Evolutionary conservation across 768 basidiomycete genomes (phyloP), one percentile per base, ranked within the genome.

Genomic region (Arthromyces matolae): DNA sequence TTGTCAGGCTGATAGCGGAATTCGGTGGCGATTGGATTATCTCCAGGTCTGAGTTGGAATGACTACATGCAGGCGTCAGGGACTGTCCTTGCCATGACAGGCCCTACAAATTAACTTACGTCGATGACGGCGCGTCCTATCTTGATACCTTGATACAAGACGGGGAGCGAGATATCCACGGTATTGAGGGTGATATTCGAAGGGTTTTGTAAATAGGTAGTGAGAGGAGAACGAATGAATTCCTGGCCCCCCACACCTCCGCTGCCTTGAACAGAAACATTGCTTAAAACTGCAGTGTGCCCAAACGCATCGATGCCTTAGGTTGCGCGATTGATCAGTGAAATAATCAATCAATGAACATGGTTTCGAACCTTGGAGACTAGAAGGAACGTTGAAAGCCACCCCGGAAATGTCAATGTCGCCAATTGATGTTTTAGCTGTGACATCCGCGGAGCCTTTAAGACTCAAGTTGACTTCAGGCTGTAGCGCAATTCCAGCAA

Each of bases 1-100:
- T 86, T 62, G 8, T 71, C 71, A 1, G 86, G 85, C 53, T 73
- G 67, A 55, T 89, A 89, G 50, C 76, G 83, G 70, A 89, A 87
- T 57, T 86, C 82, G 2, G 82, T 70, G 0, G 69, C 42, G 19
- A 80, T 57, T 1, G 55, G 58, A 52, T 86, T 84, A 35, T 68
- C 58, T 35, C 84, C 84, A 3, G 85, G 84, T 16, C 71, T 63
- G 34, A 87, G 68, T 51, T 79, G 56, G 50, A 86, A 81, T 13
- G 70, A 55, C 83, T 84, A 33, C 22, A 16, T 41, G 39, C 14
- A 4, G n/a, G n/a, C n/a, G 40, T 50, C 18, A 14, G 34, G 34
- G 40, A 28, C 8, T 10, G 48, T 31, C 27, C n/a, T 5, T 3
- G 38, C 7, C 28, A 34, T 12, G 3, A 34, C n/a, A n/a, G n/a